These are phyloP conservation scores for Botrytis pseudocinerea DNA, from an alignment of 2,329 filamentous ascomycete species.

Conservation along the genomic window DNA sequence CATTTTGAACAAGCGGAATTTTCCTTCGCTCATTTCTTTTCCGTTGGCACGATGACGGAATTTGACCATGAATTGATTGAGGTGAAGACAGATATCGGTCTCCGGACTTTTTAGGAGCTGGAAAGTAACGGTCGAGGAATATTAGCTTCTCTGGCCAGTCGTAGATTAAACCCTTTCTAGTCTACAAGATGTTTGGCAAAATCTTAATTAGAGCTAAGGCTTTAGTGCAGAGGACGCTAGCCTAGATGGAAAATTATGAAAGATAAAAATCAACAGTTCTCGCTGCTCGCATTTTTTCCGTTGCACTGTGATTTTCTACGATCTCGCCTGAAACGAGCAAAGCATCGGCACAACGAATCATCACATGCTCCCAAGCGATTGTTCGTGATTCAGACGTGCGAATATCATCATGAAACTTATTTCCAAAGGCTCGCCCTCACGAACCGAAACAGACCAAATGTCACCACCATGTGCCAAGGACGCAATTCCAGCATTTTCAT, in stretches of 20 bases:
- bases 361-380: neutral
- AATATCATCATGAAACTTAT: neutral
- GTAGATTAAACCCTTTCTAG: neutral
- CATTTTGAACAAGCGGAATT: neutral
- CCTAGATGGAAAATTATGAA: neutral
- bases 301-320: neutral
- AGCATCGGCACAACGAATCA: neutral
- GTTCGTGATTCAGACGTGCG: neutral
- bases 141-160: neutral
- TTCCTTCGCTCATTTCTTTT: neutral
- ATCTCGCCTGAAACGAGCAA: neutral
- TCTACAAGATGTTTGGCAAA: neutral
- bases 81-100: neutral
- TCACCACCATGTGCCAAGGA: neutral
- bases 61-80: neutral
- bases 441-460: neutral
- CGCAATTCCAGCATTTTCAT: conserved; percentile 10
- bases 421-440: neutral
- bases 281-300: neutral
- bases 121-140: neutral
- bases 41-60: neutral
- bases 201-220: neutral
- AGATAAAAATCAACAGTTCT: neutral
- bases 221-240: neutral
- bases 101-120: neutral